Evolutionary conservation across 169 alveolate species (phyloP).

Genomic region (Besnoitia besnoiti): DNA sequence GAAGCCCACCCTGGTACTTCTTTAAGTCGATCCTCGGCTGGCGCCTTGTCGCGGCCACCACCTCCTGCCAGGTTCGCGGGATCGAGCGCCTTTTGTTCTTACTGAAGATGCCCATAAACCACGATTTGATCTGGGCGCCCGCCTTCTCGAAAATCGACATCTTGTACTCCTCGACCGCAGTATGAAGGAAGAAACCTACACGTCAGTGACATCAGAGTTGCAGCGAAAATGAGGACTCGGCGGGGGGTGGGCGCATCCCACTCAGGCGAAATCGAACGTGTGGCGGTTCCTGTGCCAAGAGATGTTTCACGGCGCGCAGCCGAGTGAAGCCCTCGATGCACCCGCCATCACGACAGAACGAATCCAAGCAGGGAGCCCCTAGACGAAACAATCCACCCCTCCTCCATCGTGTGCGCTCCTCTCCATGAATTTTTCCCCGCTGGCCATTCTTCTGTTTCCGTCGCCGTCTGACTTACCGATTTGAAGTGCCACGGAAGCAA

Average conservation of each 20-base stretch:
- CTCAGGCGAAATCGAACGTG: too few relatives aligned
- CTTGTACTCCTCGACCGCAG: constrained; percentile 47
- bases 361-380: neutral
- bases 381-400: too few relatives aligned
- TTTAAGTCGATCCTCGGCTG: neutral
- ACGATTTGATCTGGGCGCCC: constrained; percentile 40
- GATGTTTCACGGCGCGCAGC: too few relatives aligned
- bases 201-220: neutral
- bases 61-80: constrained; percentile 44
- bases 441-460: too few relatives aligned
- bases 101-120: constrained; percentile 34
- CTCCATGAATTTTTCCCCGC: neutral
- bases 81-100: constrained; percentile 28
- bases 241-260: too few relatives aligned
- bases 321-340: too few relatives aligned
- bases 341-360: too few relatives aligned
- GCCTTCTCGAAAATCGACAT: neutral
- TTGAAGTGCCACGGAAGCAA: constrained; percentile 53
- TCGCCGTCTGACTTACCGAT: constrained; percentile 31
- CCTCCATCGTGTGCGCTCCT: neutral
- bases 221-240: neutral
- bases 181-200: constrained; percentile 59
- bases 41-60: neutral
- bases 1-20: constrained; percentile 58
- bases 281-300: too few relatives aligned